These are phyloP conservation scores for Fusarium nelsonii DNA, from an alignment of 2,329 filamentous ascomycete species.

Conservation along the genomic window DNA sequence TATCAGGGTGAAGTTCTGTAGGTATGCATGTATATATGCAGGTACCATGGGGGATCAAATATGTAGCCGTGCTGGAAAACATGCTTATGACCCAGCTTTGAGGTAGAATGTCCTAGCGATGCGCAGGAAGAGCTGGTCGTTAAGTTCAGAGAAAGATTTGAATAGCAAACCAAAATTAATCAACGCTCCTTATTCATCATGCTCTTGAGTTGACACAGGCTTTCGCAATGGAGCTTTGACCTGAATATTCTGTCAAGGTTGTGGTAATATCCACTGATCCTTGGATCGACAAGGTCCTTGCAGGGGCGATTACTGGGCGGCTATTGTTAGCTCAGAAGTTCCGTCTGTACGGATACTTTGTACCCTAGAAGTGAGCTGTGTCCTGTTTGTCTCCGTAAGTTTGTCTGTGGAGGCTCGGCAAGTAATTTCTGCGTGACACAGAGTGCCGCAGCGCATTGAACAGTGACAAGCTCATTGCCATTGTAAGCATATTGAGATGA, in stretches of 20 bases:
- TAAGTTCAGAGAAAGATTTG: neutral
- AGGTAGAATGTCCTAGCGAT: neutral
- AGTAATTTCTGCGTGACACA: conserved; percentile 1
- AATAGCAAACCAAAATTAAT: neutral
- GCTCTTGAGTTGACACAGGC: neutral
- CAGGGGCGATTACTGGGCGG: conserved; percentile 24
- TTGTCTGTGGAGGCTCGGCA: neutral
- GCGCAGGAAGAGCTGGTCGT: neutral
- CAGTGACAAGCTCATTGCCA: conserved; percentile 10
- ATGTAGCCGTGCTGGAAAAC: conserved; percentile 1
- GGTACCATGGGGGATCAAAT: neutral
- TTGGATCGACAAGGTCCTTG: conserved; percentile 40
- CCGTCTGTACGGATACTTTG: conserved; percentile 7
- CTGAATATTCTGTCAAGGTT: neutral
- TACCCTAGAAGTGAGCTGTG: conserved; percentile 14
- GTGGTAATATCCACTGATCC: conserved; percentile 4
- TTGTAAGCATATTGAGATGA: conserved; percentile 7
- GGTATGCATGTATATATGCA: neutral
- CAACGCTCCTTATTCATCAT: neutral
- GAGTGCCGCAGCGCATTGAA: neutral
- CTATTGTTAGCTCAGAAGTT: conserved; percentile 7
- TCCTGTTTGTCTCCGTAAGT: conserved; percentile 3
- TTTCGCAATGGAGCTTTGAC: neutral
- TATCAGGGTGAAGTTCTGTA: neutral
- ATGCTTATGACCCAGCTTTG: conserved; percentile 13